Evolutionary conservation across 805 yeast genomes (phyloP).

Genomic region (Metschnikowia hibisci): DNA sequence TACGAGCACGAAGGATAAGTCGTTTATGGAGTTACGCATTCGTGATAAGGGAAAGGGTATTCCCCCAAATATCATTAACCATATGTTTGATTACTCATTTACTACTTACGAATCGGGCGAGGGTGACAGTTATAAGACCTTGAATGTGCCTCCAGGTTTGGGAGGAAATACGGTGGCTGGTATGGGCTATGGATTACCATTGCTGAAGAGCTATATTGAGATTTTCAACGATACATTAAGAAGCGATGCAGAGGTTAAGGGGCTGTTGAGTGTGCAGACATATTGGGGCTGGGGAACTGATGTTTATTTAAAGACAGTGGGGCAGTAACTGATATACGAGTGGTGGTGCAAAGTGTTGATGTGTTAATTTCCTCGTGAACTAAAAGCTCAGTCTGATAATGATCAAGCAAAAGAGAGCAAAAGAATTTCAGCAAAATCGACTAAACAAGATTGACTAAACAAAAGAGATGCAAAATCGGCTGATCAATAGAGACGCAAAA

Average conservation of each 20-base stretch:
- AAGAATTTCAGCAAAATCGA: too few relatives aligned
- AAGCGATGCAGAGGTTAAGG: constrained; percentile 23
- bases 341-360: too few relatives aligned
- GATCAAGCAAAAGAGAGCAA: too few relatives aligned
- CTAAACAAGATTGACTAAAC: too few relatives aligned
- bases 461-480: too few relatives aligned
- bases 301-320: constrained; percentile 54
- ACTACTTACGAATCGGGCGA: constrained; percentile 66
- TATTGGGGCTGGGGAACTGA: constrained; percentile 78
- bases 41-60: constrained; percentile 92
- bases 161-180: constrained; percentile 80
- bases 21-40: constrained; percentile 65
- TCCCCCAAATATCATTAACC: constrained; percentile 55
- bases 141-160: constrained; percentile 68
- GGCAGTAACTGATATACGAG: constrained; percentile 13
- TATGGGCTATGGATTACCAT: constrained; percentile 92
- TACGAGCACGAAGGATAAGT: constrained; percentile 23
- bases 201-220: constrained; percentile 52
- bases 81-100: constrained; percentile 82
- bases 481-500: too few relatives aligned
- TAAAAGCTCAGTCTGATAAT: too few relatives aligned
- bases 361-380: too few relatives aligned
- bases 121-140: constrained; percentile 55
- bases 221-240: constrained; percentile 34
- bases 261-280: constrained; percentile 60